Evolutionary conservation across 2,329 filamentous ascomycete genomes (phyloP), one percentile per base, ranked within the genome.

Genomic region (Alternaria longipes): DNA sequence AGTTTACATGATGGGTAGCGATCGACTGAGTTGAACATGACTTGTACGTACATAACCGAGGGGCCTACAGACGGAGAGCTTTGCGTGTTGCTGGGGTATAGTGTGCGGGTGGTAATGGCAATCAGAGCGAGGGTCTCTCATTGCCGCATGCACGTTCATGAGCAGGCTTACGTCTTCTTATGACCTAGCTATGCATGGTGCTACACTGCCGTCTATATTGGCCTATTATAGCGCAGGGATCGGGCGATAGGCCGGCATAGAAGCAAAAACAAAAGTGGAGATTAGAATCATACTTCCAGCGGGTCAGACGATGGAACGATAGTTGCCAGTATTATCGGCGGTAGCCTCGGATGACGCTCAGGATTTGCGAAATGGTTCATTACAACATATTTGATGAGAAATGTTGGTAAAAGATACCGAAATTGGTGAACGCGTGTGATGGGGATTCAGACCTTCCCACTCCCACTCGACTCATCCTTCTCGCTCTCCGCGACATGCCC

Each of bases 161-260:
- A 38, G 36, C 46, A 4, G 32, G 46, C 24, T 36, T 50, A 16
- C 22, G 32, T 24, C 20, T 18, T n/a, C 46, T 20, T 22, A n/a
- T 38, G 46, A 34, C 47, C 30, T 53, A 30, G 28, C 14, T 44
- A 47, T 57, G 56, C 56, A 42, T 49, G 42, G 42, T 54, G 34
- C 50, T 41, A 54, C 32, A 42, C 32, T 49, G 20, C 32, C 22
- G 20, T 50, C 30, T 47, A 24, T 24, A 42, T 45, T 42, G 36
- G 11, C 4, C 28, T 11, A 5, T 34, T 18, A 20, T 55, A 42
- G 34, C 18, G 34, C 30, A 36, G 32, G 20, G 22, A 36, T 12
- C 6, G 46, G 46, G 22, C 20, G 30, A 5, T 26, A 8, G 18
- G 11, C 12, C 20, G 30, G 20, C n/a, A 50, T 12, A 16, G 20